Conservation (phyloP, 2,329 filamentous ascomycete species). For the Knoxdaviesia capensis region DNA sequence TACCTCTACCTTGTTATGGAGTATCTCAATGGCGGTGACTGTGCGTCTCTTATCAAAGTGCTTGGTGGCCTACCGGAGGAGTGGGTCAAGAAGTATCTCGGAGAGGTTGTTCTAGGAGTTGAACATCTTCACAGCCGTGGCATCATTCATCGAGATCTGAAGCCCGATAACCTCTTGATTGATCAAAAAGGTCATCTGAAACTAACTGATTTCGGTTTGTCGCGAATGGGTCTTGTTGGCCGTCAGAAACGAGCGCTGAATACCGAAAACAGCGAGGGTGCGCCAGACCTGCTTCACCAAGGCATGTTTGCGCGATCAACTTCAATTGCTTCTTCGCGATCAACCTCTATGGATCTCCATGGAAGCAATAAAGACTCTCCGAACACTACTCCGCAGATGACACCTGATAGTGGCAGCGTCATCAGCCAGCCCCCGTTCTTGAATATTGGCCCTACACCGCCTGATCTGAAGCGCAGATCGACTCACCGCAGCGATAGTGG, state of each 20-base stretch:
- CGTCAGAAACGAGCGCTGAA: slow-evolving; percentile 87
- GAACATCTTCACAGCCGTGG: slow-evolving; percentile 87
- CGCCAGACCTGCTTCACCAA: slow-evolving; percentile 78
- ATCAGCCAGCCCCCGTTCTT: slow-evolving; percentile 88
- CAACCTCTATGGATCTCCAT: slow-evolving; percentile 81
- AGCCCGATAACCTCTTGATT: slow-evolving; percentile 92
- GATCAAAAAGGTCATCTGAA: slow-evolving; percentile 94
- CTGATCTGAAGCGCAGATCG: slow-evolving; percentile 34
- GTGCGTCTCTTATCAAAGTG: slow-evolving; percentile 87
- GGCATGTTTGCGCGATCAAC: slow-evolving; percentile 74
- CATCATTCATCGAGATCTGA: slow-evolving; percentile 91
- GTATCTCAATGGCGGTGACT: slow-evolving; percentile 93
- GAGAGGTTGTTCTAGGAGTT: slow-evolving; percentile 89
- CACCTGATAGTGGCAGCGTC: slow-evolving; percentile 43
- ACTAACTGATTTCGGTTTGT: slow-evolving; percentile 91
- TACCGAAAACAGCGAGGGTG: slow-evolving; percentile 56
- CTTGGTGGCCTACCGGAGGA: slow-evolving; percentile 84
- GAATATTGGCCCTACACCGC: slow-evolving; percentile 37
- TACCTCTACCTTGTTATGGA: slow-evolving; percentile 99
- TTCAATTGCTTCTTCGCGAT: slow-evolving; percentile 77
- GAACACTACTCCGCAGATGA: slow-evolving; percentile 67
- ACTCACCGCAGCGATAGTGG: slow-evolving; percentile 78
- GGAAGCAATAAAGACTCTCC: slow-evolving; percentile 48
- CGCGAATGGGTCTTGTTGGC: slow-evolving; percentile 89
- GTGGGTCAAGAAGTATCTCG: slow-evolving; percentile 95